These are phyloP conservation scores for Meyerozyma athensensis DNA, from an alignment of 1,139 yeast species.

Conservation along the genomic window DNA sequence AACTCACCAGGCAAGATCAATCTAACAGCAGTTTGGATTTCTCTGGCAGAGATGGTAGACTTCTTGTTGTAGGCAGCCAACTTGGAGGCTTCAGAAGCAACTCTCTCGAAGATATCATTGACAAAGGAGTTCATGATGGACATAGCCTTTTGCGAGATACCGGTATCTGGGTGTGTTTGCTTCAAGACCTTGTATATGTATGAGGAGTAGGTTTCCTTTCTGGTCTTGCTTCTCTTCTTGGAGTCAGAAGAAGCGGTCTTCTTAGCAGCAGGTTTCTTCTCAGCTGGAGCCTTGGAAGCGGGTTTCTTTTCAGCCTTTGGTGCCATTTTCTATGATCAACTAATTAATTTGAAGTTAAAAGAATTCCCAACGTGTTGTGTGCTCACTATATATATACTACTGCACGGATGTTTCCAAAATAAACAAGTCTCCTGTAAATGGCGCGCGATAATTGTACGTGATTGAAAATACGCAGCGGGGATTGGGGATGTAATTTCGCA, in stretches of 20 bases:
- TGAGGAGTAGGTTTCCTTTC: slow-evolving; percentile 98
- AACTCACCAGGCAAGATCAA: slow-evolving; percentile 99
- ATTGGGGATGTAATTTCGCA: not conserved
- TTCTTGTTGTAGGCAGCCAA: slow-evolving; percentile 99
- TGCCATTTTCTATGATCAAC: slow-evolving; percentile 18
- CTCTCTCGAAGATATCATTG: slow-evolving; percentile 92
- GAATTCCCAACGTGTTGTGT: slow-evolving; percentile 1
- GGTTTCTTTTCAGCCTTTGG: slow-evolving; percentile 30
- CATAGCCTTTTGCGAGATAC: slow-evolving; percentile 99
- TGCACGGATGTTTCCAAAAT: not conserved
- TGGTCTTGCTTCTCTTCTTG: slow-evolving; percentile 94
- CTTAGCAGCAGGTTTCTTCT: slow-evolving; percentile 29
- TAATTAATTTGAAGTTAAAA: slow-evolving; percentile 2
- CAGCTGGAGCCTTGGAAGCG: slow-evolving; percentile 28
- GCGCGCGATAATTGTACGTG: not conserved
- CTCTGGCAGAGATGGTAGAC: slow-evolving; percentile 98
- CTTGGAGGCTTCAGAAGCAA: slow-evolving; percentile 97
- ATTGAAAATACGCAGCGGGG: not conserved
- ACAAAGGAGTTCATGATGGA: slow-evolving; percentile 98
- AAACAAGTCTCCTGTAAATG: not conserved
- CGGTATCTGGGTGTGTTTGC: slow-evolving; percentile 99
- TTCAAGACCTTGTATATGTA: slow-evolving; percentile 97
- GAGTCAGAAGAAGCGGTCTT: slow-evolving; percentile 54
- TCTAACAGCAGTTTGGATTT: slow-evolving; percentile 98
- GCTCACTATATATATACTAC: slow-evolving; percentile 2